phyloP scores from a whole-genome alignment of 2,329 filamentous ascomycete species.

The Paramyrothecium roridum region DNA sequence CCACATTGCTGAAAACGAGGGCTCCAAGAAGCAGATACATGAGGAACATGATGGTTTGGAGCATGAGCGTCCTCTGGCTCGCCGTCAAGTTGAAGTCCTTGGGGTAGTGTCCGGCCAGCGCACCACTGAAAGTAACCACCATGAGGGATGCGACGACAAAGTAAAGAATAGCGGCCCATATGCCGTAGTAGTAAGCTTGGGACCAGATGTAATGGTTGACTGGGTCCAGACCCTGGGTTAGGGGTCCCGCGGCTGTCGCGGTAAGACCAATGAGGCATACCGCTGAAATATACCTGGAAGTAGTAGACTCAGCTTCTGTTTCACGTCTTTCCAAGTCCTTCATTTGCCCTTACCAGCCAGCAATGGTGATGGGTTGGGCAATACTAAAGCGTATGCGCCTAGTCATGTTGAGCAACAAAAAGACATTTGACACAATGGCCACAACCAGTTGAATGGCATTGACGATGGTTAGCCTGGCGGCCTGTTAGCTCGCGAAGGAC shows the following conservation, averaged over 20 bases:
- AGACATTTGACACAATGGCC: constrained; percentile 75
- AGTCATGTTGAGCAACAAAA: constrained; percentile 85
- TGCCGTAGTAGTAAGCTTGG: constrained; percentile 83
- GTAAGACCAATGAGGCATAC: constrained; percentile 65
- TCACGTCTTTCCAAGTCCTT: background rate
- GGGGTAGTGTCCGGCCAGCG: constrained; percentile 64
- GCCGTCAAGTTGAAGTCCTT: constrained; percentile 76
- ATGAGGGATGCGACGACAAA: constrained; percentile 75
- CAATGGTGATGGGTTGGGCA: constrained; percentile 78
- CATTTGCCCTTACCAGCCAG: constrained; percentile 61
- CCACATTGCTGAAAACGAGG: constrained; percentile 68
- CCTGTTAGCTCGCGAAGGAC: background rate
- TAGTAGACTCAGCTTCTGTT: background rate
- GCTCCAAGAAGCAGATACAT: constrained; percentile 78
- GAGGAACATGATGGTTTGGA: constrained; percentile 85
- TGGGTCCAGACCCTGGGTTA: constrained; percentile 31
- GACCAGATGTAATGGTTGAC: constrained; percentile 60
- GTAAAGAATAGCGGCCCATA: constrained; percentile 78
- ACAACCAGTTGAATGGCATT: constrained; percentile 76
- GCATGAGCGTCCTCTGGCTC: constrained; percentile 81
- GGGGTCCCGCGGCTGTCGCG: constrained; percentile 61
- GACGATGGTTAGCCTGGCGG: constrained; percentile 61
- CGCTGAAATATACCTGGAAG: constrained; percentile 50
- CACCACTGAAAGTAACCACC: constrained; percentile 76
- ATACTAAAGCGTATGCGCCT: constrained; percentile 74